Percentiles rank a stretch among this genome's conserved stretches.
These are phyloP conservation scores for Crithidia bombi DNA, from an alignment of 208 protist genomes.

Conservation along the genomic window DNA sequence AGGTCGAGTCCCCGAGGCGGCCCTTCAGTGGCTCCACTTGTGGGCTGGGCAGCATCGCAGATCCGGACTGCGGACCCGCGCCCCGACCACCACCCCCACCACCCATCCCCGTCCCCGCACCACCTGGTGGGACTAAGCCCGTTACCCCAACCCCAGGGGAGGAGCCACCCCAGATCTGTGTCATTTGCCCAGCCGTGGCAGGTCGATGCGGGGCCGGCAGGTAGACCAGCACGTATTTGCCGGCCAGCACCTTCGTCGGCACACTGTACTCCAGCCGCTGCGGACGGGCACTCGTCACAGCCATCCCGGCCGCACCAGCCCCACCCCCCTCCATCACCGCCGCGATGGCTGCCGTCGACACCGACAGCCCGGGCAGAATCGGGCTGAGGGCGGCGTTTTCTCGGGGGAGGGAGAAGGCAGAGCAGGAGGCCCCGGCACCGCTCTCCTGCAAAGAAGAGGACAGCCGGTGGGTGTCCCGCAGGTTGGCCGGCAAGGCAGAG, in stretches of 20 bases:
- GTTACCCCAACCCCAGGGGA: background rate
- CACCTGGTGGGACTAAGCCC: background rate
- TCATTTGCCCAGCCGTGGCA: constrained; percentile 4
- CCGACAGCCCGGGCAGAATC: constrained; percentile 13
- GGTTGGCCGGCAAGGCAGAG: constrained; percentile 2
- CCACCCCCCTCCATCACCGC: background rate
- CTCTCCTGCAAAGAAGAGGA: background rate
- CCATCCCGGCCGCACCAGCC: background rate
- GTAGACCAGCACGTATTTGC: constrained; percentile 78
- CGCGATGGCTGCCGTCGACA: constrained; percentile 2
- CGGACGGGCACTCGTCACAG: background rate
- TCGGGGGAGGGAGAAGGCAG: background rate
- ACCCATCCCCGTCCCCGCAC: background rate
- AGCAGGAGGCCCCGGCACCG: background rate
- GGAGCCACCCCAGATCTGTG: constrained; percentile 20
- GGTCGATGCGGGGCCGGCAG: constrained; percentile 38
- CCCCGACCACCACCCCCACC: constrained; percentile 7
- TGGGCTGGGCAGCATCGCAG: constrained; percentile 8
- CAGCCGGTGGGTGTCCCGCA: constrained; percentile 3
- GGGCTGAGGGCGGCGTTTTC: constrained; percentile 21
- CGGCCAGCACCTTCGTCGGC: constrained; percentile 46
- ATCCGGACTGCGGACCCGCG: background rate
- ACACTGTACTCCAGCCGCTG: constrained; percentile 48
- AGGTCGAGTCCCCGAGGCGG: constrained; percentile 16
- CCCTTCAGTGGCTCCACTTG: constrained; percentile 15